Evolutionary conservation across 805 yeast genomes (phyloP).

Genomic region (Zygosaccharomyces kombuchaensis): DNA sequence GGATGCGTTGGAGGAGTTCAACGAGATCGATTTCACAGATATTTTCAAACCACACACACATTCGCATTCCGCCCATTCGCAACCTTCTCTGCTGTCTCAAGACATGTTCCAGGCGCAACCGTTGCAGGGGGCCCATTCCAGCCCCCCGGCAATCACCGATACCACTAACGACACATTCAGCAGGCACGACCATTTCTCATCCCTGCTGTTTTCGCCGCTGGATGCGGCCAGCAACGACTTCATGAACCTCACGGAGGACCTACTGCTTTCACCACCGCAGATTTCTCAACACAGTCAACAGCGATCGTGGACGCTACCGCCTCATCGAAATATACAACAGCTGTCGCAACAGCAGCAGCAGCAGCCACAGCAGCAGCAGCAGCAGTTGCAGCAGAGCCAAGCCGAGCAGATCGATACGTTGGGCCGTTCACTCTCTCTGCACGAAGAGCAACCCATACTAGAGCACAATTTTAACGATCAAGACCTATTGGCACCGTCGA

Average conservation of each 20-base stretch:
- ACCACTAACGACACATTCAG: slow-evolving; percentile 3
- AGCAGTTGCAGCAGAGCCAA: not conserved
- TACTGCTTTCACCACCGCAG: slow-evolving; percentile 6
- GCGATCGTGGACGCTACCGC: not conserved
- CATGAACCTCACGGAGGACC: slow-evolving; percentile 5
- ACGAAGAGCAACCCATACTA: not conserved
- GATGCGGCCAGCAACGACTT: slow-evolving; percentile 5
- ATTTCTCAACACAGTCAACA: not conserved
- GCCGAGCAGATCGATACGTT: not conserved
- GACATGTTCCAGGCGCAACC: not conserved
- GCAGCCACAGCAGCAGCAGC: not conserved
- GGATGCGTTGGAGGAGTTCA: slow-evolving; percentile 15
- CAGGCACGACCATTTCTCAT: slow-evolving; percentile 1
- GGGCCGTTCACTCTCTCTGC: not conserved
- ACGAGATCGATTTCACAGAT: slow-evolving; percentile 37
- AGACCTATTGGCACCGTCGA: slow-evolving; percentile 1
- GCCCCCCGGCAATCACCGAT: not conserved
- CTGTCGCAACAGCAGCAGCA: slow-evolving; percentile 1
- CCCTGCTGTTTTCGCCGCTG: slow-evolving; percentile 5
- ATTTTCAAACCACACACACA: slow-evolving; percentile 28
- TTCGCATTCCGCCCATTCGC: slow-evolving; percentile 5
- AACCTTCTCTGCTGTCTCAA: not conserved
- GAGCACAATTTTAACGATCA: slow-evolving; percentile 1
- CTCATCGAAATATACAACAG: not conserved
- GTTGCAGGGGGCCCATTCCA: not conserved